Evolutionary conservation across 225 moss, liverwort and hornwort species (phyloP), one percentile per base, ranked within the genome.

Genomic region (Polytrichum commune): DNA sequence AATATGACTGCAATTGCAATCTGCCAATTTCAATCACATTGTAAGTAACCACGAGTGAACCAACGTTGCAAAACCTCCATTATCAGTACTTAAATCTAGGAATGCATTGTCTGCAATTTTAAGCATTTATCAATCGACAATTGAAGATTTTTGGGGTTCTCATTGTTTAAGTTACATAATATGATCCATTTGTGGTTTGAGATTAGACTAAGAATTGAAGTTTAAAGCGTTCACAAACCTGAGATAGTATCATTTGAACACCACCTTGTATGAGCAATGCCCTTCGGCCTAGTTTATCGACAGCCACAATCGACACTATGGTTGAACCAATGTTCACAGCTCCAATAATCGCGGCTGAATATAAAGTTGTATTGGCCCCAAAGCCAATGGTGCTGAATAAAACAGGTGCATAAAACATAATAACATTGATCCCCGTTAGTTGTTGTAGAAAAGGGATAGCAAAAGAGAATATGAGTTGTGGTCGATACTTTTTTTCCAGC

Each of bases 401-500:
- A 0, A 88, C 78, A 0, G 80, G 87, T 1, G 90, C 85, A 0
- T 93, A 90, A 25, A 85, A 93, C 28, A 81, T 93, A 0, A 90
- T 65, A 0, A 88, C 84, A 53, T 90, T 91, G n/a, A 76, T 91
- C 62, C 88, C 83, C 22, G 62, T 79, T 0, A 93, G 66, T 79
- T 93, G 91, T 63, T 93, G 90, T 30, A 90, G 86, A 0, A 85
- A 46, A 8, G 81, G 86, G 60, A 91, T 76, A 53, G 80, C 29
- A 26, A 90, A 4, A 0, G 82, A 81, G 65, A 90, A 19, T 1
- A 86, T 55, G 22, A 93, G 56, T 71, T 90, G 91, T 0, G 83
- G 90, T 4, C 86, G 33, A 56, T 90, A 84, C 5, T 64, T 70
- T 22, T 63, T 72, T 22, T 23, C 2, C 6, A 82, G 9, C 16